A percentile compares a stretch with the other conserved stretches of the same genome.
These are phyloP conservation scores for Neofusicoccum laricinum DNA, from an alignment of 2,329 filamentous ascomycete species.

Conservation along the genomic window DNA sequence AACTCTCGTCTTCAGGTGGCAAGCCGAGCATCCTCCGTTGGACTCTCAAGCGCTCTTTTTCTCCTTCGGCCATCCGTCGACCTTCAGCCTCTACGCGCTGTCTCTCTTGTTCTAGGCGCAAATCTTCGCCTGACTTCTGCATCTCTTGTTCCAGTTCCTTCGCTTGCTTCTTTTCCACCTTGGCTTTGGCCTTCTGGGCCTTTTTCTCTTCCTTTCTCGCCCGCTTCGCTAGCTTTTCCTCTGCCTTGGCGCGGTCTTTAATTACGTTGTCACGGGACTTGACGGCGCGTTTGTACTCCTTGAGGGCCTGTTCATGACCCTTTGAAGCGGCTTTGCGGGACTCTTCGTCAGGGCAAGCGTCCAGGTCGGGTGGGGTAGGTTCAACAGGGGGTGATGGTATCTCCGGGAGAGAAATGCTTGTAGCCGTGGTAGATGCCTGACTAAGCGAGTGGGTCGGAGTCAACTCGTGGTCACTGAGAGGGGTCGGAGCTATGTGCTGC, in stretches of 20 bases:
- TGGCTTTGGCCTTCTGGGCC: slow-evolving; percentile 22
- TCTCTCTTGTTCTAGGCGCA: slow-evolving; percentile 27
- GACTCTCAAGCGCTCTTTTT: background rate
- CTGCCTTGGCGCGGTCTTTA: slow-evolving; percentile 60
- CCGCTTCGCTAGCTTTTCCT: slow-evolving; percentile 44
- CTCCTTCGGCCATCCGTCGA: slow-evolving; percentile 6
- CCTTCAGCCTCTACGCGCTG: slow-evolving; percentile 28
- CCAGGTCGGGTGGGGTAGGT: slow-evolving; percentile 48
- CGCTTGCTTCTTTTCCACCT: slow-evolving; percentile 21
- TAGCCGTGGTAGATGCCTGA: background rate
- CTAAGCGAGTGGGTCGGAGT: background rate
- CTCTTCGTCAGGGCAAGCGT: slow-evolving; percentile 60
- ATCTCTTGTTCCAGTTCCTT: slow-evolving; percentile 20
- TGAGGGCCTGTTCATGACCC: slow-evolving; percentile 60
- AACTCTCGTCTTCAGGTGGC: background rate
- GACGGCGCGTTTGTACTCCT: slow-evolving; percentile 63
- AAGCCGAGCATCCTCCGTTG: slow-evolving; percentile 14
- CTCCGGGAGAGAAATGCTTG: background rate
- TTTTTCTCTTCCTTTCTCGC: slow-evolving; percentile 30
- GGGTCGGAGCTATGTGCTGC: background rate
- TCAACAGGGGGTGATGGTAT: slow-evolving; percentile 53
- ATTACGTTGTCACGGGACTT: slow-evolving; percentile 66
- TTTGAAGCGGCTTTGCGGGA: slow-evolving; percentile 67
- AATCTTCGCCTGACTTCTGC: slow-evolving; percentile 19
- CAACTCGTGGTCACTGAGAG: background rate